Evolutionary conservation across 2,329 filamentous ascomycete species (phyloP), one percentile per base, ranked within the genome.

Genomic region (Xylaria sp.): DNA sequence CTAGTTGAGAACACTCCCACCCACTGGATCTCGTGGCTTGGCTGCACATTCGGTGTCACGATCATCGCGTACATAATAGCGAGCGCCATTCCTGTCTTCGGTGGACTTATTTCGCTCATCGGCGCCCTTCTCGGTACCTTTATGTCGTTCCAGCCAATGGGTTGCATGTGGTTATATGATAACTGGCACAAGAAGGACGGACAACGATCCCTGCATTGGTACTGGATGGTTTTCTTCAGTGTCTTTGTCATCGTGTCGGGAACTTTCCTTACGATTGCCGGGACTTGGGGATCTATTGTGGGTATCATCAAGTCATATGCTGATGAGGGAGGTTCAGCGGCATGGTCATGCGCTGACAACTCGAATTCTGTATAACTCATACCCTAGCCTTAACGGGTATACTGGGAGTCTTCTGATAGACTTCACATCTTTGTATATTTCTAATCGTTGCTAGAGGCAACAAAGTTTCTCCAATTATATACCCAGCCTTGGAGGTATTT

Each of bases 331-430:
- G 77, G 77, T 0, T 76, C 77, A 2, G 68, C 70, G 0, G 77
- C 77, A 0, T 81, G 77, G 73, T 78, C 78, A 1, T 82, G 79
- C 51, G 76, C 75, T 0, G 78, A 82, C 52, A 82, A 82, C 70
- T 79, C 78, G 4, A 57, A 57, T 17, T 61, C 59, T 19, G 53
- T 57, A 33, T 98, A 79, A 21, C 14, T 25, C 14, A n/a, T n/a
- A n/a, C n/a, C n/a, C n/a, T n/a, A n/a, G n/a, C n/a, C n/a, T n/a
- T n/a, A n/a, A n/a, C n/a, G n/a, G n/a, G n/a, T n/a, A n/a, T n/a
- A n/a, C n/a, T n/a, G n/a, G n/a, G n/a, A n/a, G n/a, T n/a, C n/a
- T n/a, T n/a, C n/a, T n/a, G n/a, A n/a, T n/a, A n/a, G n/a, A n/a
- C n/a, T n/a, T n/a, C n/a, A n/a, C n/a, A n/a, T n/a, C n/a, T n/a